Evolutionary conservation across 1,139 yeast genomes (phyloP).

Genomic region (Sugiyamaella japonica): DNA sequence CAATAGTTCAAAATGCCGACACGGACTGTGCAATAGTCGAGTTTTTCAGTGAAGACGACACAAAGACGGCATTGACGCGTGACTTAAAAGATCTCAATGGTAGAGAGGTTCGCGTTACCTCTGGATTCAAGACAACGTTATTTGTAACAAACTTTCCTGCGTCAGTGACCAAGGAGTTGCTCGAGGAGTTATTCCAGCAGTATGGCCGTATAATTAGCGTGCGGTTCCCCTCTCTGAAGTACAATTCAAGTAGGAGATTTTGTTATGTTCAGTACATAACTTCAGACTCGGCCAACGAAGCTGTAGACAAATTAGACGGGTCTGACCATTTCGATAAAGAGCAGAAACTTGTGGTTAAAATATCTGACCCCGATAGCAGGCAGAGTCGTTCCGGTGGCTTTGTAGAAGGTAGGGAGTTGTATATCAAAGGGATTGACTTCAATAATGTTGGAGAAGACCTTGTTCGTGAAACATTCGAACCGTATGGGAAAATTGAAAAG

Average conservation of each 20-base stretch:
- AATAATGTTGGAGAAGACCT: constrained; percentile 35
- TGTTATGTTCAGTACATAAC: constrained; percentile 67
- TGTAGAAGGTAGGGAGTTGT: constrained; percentile 53
- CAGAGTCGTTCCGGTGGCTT: constrained; percentile 46
- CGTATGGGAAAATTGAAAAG: constrained; percentile 52
- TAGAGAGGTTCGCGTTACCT: constrained; percentile 48
- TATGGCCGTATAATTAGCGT: constrained; percentile 54
- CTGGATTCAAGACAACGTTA: constrained; percentile 50
- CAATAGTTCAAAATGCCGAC: constrained; percentile 6
- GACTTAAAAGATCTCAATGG: constrained; percentile 52
- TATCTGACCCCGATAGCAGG: constrained; percentile 53
- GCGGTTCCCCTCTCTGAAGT: constrained; percentile 66
- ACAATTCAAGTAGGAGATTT: constrained; percentile 61
- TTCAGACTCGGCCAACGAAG: constrained; percentile 50
- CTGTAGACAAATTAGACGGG: constrained; percentile 50
- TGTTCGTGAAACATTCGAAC: constrained; percentile 39
- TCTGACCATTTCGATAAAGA: constrained; percentile 28
- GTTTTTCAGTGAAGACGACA: constrained; percentile 51
- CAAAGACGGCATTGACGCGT: constrained; percentile 62
- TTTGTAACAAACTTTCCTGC: constrained; percentile 80
- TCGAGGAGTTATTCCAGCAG: constrained; percentile 47
- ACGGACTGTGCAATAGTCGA: constrained; percentile 45
- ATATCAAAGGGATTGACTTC: constrained; percentile 55
- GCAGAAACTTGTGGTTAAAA: constrained; percentile 50
- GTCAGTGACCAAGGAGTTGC: constrained; percentile 44